Conservation (phyloP, 306 rosid species). For the Acacia crassicarpa region DNA sequence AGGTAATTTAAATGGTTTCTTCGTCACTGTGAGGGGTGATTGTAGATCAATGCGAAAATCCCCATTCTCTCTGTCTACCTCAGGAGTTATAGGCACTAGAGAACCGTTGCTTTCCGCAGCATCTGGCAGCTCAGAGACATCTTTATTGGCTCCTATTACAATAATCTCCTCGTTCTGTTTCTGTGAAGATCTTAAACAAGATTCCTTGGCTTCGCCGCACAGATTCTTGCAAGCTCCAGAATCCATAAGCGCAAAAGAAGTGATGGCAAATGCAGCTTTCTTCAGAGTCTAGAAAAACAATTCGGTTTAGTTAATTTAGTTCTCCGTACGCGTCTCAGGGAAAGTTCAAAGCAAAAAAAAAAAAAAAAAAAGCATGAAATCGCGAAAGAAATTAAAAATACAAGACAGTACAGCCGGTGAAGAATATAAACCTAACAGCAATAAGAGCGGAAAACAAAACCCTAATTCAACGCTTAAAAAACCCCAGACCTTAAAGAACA, state of each 20-base stretch:
- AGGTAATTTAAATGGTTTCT: constrained; percentile 32
- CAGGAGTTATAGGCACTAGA: constrained; percentile 70
- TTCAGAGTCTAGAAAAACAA: not conserved
- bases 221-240: constrained; percentile 37
- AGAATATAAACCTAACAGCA: not conserved
- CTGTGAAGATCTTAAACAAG: not conserved
- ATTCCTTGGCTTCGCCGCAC: constrained; percentile 21
- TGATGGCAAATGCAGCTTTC: not conserved
- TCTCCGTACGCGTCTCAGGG: not conserved
- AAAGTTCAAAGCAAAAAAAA: not conserved
- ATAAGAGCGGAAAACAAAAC: not conserved
- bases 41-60: constrained; percentile 43
- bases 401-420: not conserved
- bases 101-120: constrained; percentile 4
- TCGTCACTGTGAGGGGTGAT: constrained; percentile 50
- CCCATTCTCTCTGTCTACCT: constrained; percentile 54
- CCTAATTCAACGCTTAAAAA: not conserved
- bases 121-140: constrained; percentile 23
- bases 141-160: constrained; percentile 21
- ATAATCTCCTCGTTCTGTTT: constrained; percentile 20
- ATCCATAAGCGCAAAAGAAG: constrained; percentile 38
- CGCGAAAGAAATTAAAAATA: not conserved
- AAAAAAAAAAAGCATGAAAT: not conserved
- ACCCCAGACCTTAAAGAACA: not conserved
- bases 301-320: not conserved